Evolutionary conservation across 2,329 filamentous ascomycete genomes (phyloP).

Genomic region (Orbilia ellipsospora): DNA sequence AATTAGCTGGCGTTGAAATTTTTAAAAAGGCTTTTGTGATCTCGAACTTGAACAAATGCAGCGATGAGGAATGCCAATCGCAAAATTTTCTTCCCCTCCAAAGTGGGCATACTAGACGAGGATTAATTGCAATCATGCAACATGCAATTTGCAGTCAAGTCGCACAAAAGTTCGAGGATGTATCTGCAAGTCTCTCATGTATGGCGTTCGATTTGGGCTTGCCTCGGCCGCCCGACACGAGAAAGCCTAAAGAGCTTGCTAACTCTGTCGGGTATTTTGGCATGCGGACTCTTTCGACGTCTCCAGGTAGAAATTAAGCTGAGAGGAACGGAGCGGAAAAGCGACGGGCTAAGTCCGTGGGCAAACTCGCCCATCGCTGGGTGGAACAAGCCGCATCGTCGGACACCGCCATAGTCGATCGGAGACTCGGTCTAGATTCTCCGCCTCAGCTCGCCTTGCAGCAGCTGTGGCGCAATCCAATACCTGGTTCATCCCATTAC

Average conservation of each 20-base stretch:
- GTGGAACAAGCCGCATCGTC: constrained; percentile 12
- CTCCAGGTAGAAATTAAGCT: no score
- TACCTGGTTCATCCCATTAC: constrained; percentile 15
- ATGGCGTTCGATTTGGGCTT: constrained; percentile 34
- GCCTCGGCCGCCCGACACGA: constrained; percentile 18
- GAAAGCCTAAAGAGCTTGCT: constrained; percentile 18
- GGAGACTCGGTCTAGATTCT: constrained; percentile 52
- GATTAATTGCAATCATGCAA: constrained; percentile 21
- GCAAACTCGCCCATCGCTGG: constrained; percentile 10
- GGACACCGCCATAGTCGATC: constrained; percentile 45
- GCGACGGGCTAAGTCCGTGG: constrained; percentile 38
- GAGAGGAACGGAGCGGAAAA: not conserved
- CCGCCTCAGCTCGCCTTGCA: constrained; percentile 38
- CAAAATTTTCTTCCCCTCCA: constrained; percentile 4
- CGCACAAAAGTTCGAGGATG: constrained; percentile 49
- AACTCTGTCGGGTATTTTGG: constrained; percentile 44
- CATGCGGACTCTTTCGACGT: constrained; percentile 7
- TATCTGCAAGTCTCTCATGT: constrained; percentile 52
- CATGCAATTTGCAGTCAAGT: constrained; percentile 33
- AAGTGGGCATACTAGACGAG: constrained; percentile 24
- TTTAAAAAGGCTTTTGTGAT: constrained; percentile 1
- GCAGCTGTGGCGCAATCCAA: constrained; percentile 44
- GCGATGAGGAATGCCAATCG: constrained; percentile 35
- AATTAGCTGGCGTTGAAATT: constrained; percentile 25
- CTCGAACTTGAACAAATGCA: constrained; percentile 49